Conservation (phyloP, 345 rosid genomes). For the Citrus glauca region DNA sequence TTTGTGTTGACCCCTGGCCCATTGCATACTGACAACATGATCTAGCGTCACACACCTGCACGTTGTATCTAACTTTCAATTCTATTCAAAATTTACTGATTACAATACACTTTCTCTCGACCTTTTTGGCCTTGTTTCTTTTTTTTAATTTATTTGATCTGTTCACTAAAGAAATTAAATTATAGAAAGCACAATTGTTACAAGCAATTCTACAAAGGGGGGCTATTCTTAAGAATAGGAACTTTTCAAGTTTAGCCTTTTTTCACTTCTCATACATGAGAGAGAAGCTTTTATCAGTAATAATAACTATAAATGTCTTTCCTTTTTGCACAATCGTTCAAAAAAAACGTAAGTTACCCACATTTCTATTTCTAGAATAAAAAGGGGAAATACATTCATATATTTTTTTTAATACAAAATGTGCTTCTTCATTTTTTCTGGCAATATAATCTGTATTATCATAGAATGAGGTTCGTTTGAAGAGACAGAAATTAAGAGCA, state of each 20-base stretch:
- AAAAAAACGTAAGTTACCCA: no score
- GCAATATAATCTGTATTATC: no score
- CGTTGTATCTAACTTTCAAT: neutral
- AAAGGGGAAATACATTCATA: no score
- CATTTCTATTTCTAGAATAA: no score
- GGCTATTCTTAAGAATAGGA: neutral
- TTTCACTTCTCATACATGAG: neutral
- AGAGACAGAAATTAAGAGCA: neutral
- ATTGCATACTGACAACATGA: conserved; percentile 15
- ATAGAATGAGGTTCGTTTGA: no score
- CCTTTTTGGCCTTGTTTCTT: neutral
- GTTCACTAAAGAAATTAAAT: no score
- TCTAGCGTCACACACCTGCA: neutral
- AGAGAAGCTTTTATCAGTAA: no score
- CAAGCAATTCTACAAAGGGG: neutral
- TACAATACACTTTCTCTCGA: neutral
- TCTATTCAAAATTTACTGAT: neutral
- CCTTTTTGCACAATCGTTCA: no score
- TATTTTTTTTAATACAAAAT: no score
- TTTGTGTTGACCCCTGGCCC: conserved; percentile 5
- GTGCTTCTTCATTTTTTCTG: no score
- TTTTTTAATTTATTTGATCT: no score
- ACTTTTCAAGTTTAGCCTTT: neutral
- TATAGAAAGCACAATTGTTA: neutral
- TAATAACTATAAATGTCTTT: no score